Percentiles rank a stretch among this genome's conserved stretches.
Conservation (phyloP, 148 eudicot species). For the Cornus florida region DNA sequence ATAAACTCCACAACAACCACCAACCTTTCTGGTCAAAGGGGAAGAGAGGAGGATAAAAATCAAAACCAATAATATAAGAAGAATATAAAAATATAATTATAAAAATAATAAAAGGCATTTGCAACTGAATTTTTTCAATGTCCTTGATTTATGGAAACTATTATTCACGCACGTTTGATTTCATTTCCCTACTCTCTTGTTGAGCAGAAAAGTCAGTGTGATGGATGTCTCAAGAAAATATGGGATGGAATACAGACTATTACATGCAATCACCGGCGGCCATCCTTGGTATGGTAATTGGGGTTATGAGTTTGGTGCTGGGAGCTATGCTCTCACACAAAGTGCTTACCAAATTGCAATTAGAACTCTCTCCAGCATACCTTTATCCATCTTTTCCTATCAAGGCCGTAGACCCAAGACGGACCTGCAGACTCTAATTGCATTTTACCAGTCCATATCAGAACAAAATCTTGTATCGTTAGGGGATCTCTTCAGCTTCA, state of each 20-base stretch:
- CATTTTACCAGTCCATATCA: neutral
- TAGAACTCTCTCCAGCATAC: neutral
- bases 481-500: constrained; percentile 1
- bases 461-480: neutral
- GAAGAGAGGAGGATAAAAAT: neutral
- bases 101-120: too few species aligned
- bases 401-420: neutral
- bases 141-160: too few species aligned
- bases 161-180: too few species aligned
- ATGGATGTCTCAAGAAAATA: constrained; percentile 3
- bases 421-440: neutral
- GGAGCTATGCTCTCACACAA: constrained; percentile 2
- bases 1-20: too few species aligned
- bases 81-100: too few species aligned
- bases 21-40: too few species aligned
- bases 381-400: neutral
- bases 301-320: neutral
- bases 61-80: too few species aligned
- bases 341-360: neutral
- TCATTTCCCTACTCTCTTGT: neutral
- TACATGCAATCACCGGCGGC: neutral
- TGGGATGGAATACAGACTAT: constrained; percentile 1
- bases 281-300: neutral
- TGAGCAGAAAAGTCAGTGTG: neutral
- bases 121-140: too few species aligned